Conservation (phyloP, 495 filamentous ascomycete genomes). For the Talaromyces trachyspermus region DNA sequence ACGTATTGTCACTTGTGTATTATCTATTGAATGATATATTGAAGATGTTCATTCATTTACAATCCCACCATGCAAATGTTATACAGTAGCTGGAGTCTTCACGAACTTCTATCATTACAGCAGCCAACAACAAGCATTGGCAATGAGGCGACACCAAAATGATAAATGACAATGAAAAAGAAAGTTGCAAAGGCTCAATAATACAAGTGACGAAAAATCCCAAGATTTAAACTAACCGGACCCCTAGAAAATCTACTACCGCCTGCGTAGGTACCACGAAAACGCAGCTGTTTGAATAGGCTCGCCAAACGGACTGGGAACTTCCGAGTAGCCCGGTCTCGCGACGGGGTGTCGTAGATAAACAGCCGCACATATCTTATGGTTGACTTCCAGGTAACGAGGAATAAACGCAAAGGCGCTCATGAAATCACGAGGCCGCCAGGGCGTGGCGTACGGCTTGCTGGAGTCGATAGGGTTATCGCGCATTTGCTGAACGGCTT, state of each 20-base stretch:
- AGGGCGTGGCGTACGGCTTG: constrained; percentile 88
- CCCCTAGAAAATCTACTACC: constrained; percentile 42
- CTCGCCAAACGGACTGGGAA: constrained; percentile 73
- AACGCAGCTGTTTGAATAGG: constrained; percentile 67
- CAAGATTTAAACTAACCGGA: not conserved
- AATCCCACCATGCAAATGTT: not conserved
- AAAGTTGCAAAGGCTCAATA: constrained; percentile 28
- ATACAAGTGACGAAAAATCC: constrained; percentile 25
- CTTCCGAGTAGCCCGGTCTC: constrained; percentile 77
- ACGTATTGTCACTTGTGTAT: too few relatives aligned
- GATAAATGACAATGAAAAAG: constrained; percentile 5
- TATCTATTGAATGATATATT: not conserved
- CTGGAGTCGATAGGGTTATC: constrained; percentile 67
- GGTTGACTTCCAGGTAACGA: constrained; percentile 93
- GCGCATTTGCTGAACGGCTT: constrained; percentile 46
- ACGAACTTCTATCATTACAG: constrained; percentile 1
- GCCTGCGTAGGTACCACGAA: constrained; percentile 86
- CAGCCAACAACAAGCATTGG: constrained; percentile 6
- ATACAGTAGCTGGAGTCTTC: not conserved
- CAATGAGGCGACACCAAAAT: too few relatives aligned
- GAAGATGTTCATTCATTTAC: not conserved
- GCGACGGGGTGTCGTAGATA: constrained; percentile 94
- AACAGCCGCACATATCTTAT: constrained; percentile 88
- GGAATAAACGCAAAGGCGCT: constrained; percentile 89
- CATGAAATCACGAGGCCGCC: constrained; percentile 84